Evolutionary conservation across 306 rosid genomes (phyloP).

Genomic region (Cyclanthera cordifolia): DNA sequence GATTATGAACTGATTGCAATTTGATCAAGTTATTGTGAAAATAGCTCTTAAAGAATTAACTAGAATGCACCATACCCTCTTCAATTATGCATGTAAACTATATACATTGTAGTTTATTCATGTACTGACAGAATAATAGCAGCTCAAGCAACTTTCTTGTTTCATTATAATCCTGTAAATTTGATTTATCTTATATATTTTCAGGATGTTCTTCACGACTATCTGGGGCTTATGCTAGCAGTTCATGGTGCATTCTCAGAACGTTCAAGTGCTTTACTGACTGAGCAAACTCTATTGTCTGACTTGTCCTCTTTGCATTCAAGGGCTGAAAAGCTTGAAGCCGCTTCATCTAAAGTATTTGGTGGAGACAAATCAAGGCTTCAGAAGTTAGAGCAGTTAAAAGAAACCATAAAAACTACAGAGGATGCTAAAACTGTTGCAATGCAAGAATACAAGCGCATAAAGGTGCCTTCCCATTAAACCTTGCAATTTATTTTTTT

Average conservation of each 20-base stretch:
- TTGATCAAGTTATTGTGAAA: neutral
- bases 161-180: neutral
- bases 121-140: neutral
- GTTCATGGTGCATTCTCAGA: constrained; percentile 85
- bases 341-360: constrained; percentile 76
- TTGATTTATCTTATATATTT: constrained; percentile 9
- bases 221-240: constrained; percentile 88
- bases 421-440: constrained; percentile 86
- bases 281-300: constrained; percentile 82
- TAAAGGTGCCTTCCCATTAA: constrained; percentile 43
- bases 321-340: constrained; percentile 86
- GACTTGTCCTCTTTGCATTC: constrained; percentile 64
- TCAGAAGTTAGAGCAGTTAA: constrained; percentile 72
- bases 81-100: constrained; percentile 2
- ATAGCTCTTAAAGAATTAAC: neutral
- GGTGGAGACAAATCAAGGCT: constrained; percentile 77
- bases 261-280: constrained; percentile 78
- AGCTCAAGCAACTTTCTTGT: neutral
- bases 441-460: constrained; percentile 72
- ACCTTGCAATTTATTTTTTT: neutral
- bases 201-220: constrained; percentile 91
- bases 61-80: neutral
- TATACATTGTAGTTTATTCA: constrained; percentile 2
- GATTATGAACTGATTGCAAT: neutral
- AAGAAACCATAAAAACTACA: constrained; percentile 64